Percentiles rank a stretch among this genome's conserved stretches.
phyloP scores from a whole-genome alignment of 306 rosid species.

The Prunus campanulata region DNA sequence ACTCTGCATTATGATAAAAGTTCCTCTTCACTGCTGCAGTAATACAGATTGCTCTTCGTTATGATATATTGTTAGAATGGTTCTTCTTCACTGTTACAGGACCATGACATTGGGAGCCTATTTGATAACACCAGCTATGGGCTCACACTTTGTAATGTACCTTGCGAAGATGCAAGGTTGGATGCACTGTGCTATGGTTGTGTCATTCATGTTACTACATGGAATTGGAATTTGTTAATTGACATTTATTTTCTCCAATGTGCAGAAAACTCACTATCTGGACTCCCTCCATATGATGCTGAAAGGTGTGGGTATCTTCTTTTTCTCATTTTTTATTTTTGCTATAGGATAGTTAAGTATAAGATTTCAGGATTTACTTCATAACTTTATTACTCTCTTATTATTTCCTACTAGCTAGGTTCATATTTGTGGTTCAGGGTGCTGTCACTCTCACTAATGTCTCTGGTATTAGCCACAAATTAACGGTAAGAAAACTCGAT shows the following conservation, averaged over 20 bases:
- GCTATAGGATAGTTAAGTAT: neutral
- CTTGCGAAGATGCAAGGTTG: slow-evolving; percentile 88
- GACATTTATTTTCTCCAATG: slow-evolving; percentile 6
- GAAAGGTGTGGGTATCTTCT: slow-evolving; percentile 55
- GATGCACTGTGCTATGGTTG: neutral
- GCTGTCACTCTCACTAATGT: slow-evolving; percentile 45
- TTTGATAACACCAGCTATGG: slow-evolving; percentile 74
- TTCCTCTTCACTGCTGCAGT: slow-evolving; percentile 19
- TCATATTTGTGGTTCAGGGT: slow-evolving; percentile 88
- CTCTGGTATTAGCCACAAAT: slow-evolving; percentile 35
- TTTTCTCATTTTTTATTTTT: neutral
- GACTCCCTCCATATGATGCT: slow-evolving; percentile 50
- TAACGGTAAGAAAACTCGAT: slow-evolving; percentile 48
- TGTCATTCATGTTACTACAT: neutral
- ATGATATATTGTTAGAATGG: too few relatives aligned
- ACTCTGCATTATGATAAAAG: slow-evolving; percentile 20
- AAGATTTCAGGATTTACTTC: slow-evolving; percentile 15
- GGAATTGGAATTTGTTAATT: neutral
- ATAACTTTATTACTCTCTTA: slow-evolving; percentile 10
- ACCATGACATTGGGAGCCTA: slow-evolving; percentile 67
- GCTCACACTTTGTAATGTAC: slow-evolving; percentile 89
- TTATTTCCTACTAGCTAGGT: slow-evolving; percentile 59
- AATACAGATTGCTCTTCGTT: slow-evolving; percentile 12
- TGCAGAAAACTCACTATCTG: slow-evolving; percentile 69
- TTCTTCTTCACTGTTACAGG: slow-evolving; percentile 43